Percentiles rank a stretch among this genome's conserved stretches.
Evolutionary conservation across 768 basidiomycete species (phyloP).

Genomic region (Strobilomyces dryophilus): DNA sequence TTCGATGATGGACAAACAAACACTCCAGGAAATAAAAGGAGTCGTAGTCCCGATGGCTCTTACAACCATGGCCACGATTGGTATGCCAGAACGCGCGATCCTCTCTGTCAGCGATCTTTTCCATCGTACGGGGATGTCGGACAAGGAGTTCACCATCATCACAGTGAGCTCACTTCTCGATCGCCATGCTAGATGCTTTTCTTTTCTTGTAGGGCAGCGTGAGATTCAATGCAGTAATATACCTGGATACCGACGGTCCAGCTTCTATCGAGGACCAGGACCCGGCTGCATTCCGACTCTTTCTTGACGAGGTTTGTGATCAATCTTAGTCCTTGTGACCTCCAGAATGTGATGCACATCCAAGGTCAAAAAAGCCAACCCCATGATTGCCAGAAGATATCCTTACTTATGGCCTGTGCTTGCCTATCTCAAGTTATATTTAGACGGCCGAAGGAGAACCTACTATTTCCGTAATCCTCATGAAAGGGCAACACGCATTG

Average conservation of each 20-base stretch:
- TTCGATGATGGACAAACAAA: constrained; percentile 7
- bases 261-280: constrained; percentile 12
- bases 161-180: constrained; percentile 4
- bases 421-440: constrained; percentile 13
- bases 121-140: not conserved
- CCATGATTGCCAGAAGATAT: constrained; percentile 13
- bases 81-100: not conserved
- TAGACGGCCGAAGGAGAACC: not conserved
- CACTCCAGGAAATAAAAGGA: not conserved
- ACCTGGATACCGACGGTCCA: not conserved
- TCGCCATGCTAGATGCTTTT: no score
- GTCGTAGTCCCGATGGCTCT: no score
- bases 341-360: not conserved
- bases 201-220: constrained; percentile 3
- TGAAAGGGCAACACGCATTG: no score
- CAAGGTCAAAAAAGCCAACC: constrained; percentile 13
- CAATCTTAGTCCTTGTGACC: not conserved
- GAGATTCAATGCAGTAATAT: not conserved
- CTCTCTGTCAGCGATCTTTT: not conserved
- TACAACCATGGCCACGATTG: not conserved
- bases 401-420: constrained; percentile 13
- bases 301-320: constrained; percentile 13
- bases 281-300: not conserved
- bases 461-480: no score
- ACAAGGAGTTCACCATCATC: not conserved